Evolutionary conservation across 768 basidiomycete species (phyloP), one percentile per base, ranked within the genome.

Genomic region (Tubosaeta sp.): DNA sequence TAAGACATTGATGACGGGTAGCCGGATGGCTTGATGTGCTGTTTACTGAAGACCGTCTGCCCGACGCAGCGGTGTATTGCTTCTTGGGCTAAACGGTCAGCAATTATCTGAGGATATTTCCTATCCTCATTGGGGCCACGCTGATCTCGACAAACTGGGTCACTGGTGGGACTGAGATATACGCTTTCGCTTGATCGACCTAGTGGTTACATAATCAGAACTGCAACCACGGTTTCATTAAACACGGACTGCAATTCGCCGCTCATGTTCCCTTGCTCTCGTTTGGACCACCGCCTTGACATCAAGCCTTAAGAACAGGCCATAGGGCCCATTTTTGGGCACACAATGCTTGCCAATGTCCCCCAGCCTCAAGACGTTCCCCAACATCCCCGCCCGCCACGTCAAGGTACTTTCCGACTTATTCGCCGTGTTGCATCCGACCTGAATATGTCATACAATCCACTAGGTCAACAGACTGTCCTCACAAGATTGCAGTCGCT

Each of bases 401-500:
- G 59, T 40, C 62, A 40, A 63, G 60, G 62, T 63, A 42, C 14
- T 32, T 46, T 48, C 24, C n/a, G 9, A 31, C 49, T 16, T 40
- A 21, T 29, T 39, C 42, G 24, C 44, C 53, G 49, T 45, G 44
- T 55, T 59, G 49, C 24, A 27, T 40, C 29, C 40, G 1, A 22
- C 43, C 44, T 56, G 31, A 57, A 10, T 35, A 44, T 31, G 30
- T 44, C 14, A 36, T 40, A 27, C 24, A 16, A 21, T 8, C 25
- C 27, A n/a, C 14, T 43, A 71, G 69, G 67, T 48, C 70, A 73
- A 54, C 69, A 68, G 27, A 70, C 71, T 41, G 73, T 82, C 22
- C 59, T 81, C 27, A 69, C 79, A 27, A 76, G 79, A 40, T 58
- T 82, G 29, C 82, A 82, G 46, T 73, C 74, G 11, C 63, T 82